Evolutionary conservation across 1,284 basidiomycete genomes (phyloP), one percentile per base, ranked within the genome.

Genomic region (Ustanciosporium gigantosporum): DNA sequence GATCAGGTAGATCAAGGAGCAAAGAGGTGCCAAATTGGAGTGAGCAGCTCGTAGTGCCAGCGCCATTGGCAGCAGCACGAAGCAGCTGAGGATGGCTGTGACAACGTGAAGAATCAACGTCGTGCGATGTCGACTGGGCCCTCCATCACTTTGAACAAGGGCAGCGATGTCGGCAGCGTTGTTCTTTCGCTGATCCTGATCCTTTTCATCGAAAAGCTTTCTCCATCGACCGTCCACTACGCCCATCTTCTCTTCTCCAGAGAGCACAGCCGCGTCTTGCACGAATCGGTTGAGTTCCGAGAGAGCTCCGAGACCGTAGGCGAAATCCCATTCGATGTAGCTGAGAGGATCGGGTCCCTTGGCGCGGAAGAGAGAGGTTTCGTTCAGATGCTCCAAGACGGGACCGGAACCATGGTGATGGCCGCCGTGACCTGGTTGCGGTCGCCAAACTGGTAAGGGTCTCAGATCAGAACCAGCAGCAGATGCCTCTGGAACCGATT

Each of bases 271-370:
- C 2, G 50, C 55, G 23, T 66, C 44, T 7, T 35, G 25, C 3
- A 37, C 44, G 41, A 74, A 74, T 17, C 73, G 49, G 19, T 59
- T 50, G 21, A 75, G 57, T 47, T 62, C 46, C 1, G 34, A 27
- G 11, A 48, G 25, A 4, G 50, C 36, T 17, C 71, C 73, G 9
- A 66, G 32, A 9, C 68, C 70, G 29, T 47, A 59, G 22, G 17
- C 61, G 48, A 57, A 73, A 60, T 76, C 73, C 73, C 73, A 76
- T 36, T 76, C 73, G 25, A 74, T 46, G 45, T 76, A 74, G 57
- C 69, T 73, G 29, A 76, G 67, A n/a, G 73, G 70, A 16, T 70
- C 68, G 8, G 73, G 60, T 20, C 73, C 73, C 39, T 74, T 69
- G n/a, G 56, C 37, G 6, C 48, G 39, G 44, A 73, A 69, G 24